A percentile compares a stretch with the other conserved stretches of the same genome.
These are phyloP conservation scores for Pneumocystis sp. DNA, from an alignment of 1,139 yeast species.

Conservation along the genomic window DNA sequence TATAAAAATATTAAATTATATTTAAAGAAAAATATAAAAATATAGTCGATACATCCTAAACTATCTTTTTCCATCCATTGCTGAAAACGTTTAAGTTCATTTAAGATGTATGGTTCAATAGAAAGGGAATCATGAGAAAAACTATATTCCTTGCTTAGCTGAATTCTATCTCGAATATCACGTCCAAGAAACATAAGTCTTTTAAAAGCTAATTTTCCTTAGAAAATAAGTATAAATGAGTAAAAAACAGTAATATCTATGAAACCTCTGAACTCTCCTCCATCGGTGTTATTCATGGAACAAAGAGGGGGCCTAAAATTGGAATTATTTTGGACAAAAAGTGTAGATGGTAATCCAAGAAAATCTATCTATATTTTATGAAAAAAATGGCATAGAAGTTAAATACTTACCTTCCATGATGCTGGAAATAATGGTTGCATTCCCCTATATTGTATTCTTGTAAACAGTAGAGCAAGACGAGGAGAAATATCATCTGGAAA, in stretches of 20 bases:
- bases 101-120: not conserved
- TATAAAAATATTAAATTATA: not conserved
- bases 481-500: slow-evolving; percentile 5
- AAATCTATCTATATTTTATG: slow-evolving; percentile 3
- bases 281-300: not conserved
- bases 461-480: slow-evolving; percentile 1
- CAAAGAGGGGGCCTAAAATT: not conserved
- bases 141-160: not conserved
- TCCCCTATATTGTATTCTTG: slow-evolving; percentile 5
- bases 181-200: slow-evolving; percentile 4
- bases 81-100: not conserved
- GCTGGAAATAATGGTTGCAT: slow-evolving; percentile 7
- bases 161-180: slow-evolving; percentile 2
- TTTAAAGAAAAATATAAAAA: not conserved
- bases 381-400: not conserved
- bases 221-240: not conserved
- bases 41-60: not conserved
- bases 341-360: slow-evolving; percentile 2
- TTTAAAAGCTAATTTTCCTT: slow-evolving; percentile 9
- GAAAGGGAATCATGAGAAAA: not conserved
- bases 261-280: not conserved
- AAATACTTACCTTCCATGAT: slow-evolving; percentile 1
- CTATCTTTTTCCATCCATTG: slow-evolving; percentile 1
- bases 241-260: not conserved
- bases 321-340: slow-evolving; percentile 2